Evolutionary conservation across 2,329 filamentous ascomycete species (phyloP), one percentile per base, ranked within the genome.

Genomic region (Emergomyces orientalis): DNA sequence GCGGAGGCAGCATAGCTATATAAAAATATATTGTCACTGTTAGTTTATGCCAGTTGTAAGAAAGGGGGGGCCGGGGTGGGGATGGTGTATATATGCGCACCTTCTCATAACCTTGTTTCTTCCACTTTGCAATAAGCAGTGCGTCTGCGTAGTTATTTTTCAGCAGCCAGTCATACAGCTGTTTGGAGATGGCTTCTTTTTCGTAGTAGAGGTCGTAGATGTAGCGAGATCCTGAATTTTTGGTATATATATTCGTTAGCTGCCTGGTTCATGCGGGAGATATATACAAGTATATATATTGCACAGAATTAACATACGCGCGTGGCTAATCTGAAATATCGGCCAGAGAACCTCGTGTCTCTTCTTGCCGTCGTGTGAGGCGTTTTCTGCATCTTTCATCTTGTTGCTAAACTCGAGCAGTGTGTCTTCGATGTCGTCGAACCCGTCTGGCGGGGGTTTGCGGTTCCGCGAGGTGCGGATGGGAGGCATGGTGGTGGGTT

Each of bases 41-140:
- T 14, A 52, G 49, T 9, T 52, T 32, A 11, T 27, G 47, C 47
- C 6, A 30, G 5, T 8, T 14, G 2, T 17, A 22, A 32, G 49
- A n/a, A 30, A 27, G 9, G 25, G 13, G 19, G 25, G 39, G 32
- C 7, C 3, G 45, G 49, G 19, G 47, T 22, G 19, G 52, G 13
- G n/a, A n/a, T 22, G 0, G 62, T 51, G 51, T 30, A 25, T 30
- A 60, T 63, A 7, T 6, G 75, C 81, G 60, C 75, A 90, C 90
- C 86, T 97, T 97, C 77, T 99, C 94, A 72, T 99, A 99, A 19
- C 94, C 94, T 72, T 95, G 89, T 80, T 99, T 99, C 85, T 99
- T 99, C 94, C 94, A 99, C 80, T 99, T 99, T 17, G 94, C 94
- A 73, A 99, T 97, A 72, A 99, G 80, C 80, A 92, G 94, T 55